Evolutionary conservation across 1,139 yeast species (phyloP).

Genomic region (Yamadazyma dendronema): DNA sequence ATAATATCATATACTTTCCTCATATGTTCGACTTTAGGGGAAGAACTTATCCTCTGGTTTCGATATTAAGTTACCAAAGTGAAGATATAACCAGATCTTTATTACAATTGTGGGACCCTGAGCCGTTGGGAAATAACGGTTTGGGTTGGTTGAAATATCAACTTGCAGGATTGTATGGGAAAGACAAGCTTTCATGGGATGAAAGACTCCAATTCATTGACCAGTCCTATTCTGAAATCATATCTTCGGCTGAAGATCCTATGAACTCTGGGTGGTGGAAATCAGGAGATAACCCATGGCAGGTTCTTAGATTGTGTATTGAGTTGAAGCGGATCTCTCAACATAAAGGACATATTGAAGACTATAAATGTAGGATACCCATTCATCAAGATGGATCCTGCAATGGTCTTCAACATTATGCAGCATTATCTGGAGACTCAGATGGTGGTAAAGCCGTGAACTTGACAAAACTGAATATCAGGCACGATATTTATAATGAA

Average conservation of each 20-base stretch:
- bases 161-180: slow-evolving; percentile 36
- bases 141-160: slow-evolving; percentile 43
- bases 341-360: slow-evolving; percentile 16
- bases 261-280: slow-evolving; percentile 35
- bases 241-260: slow-evolving; percentile 31
- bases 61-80: slow-evolving; percentile 35
- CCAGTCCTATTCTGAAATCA: slow-evolving; percentile 20
- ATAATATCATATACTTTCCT: slow-evolving; percentile 36
- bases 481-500: slow-evolving; percentile 36
- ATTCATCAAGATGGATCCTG: slow-evolving; percentile 49
- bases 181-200: slow-evolving; percentile 24
- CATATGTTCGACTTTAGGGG: slow-evolving; percentile 45
- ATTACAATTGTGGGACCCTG: slow-evolving; percentile 39
- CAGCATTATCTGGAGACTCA: slow-evolving; percentile 36
- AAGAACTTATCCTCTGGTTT: slow-evolving; percentile 40
- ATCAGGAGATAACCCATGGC: slow-evolving; percentile 42
- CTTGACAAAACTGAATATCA: slow-evolving; percentile 18
- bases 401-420: slow-evolving; percentile 49
- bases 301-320: slow-evolving; percentile 34
- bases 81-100: slow-evolving; percentile 36
- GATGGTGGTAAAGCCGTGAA: slow-evolving; percentile 42
- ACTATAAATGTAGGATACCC: slow-evolving; percentile 35
- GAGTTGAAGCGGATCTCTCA: slow-evolving; percentile 27
- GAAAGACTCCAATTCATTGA: slow-evolving; percentile 30
- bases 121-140: slow-evolving; percentile 36